Evolutionary conservation across 441 rosid genomes (phyloP).

Genomic region (Populus tomentosa): DNA sequence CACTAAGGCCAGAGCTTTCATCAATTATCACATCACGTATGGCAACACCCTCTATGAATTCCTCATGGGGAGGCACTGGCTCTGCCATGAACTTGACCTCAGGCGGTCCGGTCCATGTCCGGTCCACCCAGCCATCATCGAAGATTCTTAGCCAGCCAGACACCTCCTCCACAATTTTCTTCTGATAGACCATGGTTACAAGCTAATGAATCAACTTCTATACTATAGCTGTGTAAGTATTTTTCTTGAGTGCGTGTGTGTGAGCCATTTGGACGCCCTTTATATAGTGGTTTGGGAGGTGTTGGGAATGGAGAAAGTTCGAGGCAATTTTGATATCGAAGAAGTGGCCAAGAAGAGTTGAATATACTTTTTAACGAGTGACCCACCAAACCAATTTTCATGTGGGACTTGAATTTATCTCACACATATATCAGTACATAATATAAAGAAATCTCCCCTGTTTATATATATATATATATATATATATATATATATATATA

Average conservation of each 20-base stretch:
- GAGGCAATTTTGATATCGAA: neutral
- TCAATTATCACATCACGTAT: constrained; percentile 37
- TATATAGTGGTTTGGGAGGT: neutral
- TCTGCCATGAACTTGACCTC: constrained; percentile 53
- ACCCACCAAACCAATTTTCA: no score
- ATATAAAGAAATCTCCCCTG: no score
- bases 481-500: no score
- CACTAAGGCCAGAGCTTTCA: constrained; percentile 23
- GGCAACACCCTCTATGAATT: constrained; percentile 46
- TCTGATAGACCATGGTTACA: constrained; percentile 21
- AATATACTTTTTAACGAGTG: no score
- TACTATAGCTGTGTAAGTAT: neutral
- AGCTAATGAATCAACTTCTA: neutral
- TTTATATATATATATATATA: no score
- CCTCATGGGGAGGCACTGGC: constrained; percentile 42
- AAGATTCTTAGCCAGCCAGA: constrained; percentile 58
- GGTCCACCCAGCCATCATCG: constrained; percentile 54
- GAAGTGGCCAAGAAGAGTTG: neutral
- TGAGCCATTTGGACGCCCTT: neutral
- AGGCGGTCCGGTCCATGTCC: constrained; percentile 61
- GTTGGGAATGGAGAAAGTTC: neutral
- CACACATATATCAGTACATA: no score
- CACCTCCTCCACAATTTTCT: constrained; percentile 42
- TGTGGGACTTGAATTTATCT: no score
- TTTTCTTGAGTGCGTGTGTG: neutral